phyloP scores from a whole-genome alignment of 2,329 filamentous ascomycete genomes.

The Colletotrichum cordylinicola region DNA sequence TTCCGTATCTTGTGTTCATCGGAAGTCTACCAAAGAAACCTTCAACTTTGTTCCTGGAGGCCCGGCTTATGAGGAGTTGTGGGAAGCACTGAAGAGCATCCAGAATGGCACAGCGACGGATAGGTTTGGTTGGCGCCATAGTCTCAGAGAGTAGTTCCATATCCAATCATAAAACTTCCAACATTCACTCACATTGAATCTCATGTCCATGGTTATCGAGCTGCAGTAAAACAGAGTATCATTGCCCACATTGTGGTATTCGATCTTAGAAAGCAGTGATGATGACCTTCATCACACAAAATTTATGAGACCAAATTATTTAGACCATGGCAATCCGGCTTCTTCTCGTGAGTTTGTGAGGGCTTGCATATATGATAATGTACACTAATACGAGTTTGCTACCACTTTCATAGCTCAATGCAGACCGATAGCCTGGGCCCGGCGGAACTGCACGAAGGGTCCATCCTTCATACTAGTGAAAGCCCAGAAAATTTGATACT shows the following conservation, averaged over 20 bases:
- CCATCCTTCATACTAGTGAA: constrained; percentile 11
- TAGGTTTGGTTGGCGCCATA: not conserved
- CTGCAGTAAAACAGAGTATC: no score
- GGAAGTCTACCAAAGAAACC: not conserved
- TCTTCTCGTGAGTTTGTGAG: not conserved
- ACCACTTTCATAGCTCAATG: not conserved
- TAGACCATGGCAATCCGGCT: not conserved
- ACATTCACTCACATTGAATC: not conserved
- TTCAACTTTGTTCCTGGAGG: not conserved
- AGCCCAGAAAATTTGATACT: constrained; percentile 3
- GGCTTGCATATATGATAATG: no score
- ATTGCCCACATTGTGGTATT: not conserved
- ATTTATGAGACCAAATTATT: not conserved
- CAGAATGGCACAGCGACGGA: not conserved
- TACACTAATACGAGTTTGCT: not conserved
- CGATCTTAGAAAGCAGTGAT: not conserved
- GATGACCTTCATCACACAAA: not conserved
- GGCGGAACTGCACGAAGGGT: not conserved
- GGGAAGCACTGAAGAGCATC: not conserved
- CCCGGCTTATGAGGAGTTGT: not conserved
- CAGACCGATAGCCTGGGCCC: not conserved
- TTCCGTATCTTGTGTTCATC: not conserved
- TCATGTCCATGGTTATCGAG: no score
- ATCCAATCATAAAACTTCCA: no score
- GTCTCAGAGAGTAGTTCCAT: not conserved